Conservation (phyloP, 768 basidiomycete species). For the Russula sp. region DNA sequence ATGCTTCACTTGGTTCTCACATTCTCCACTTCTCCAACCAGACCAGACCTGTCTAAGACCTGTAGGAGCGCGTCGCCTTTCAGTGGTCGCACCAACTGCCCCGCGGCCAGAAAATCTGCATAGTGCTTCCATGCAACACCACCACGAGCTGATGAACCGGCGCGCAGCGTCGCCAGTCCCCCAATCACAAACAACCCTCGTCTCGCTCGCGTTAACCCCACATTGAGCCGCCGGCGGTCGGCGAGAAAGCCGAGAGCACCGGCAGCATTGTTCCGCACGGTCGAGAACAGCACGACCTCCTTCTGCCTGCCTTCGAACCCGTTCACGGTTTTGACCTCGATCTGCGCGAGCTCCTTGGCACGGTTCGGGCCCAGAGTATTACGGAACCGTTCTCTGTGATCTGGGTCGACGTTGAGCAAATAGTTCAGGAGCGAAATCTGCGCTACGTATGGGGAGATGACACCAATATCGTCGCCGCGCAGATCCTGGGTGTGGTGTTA, state of each 20-base stretch:
- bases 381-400: slow-evolving; percentile 49
- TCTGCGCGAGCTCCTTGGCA: slow-evolving; percentile 52
- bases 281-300: slow-evolving; percentile 87
- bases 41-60: slow-evolving; percentile 10
- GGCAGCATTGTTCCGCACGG: slow-evolving; percentile 72
- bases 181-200: slow-evolving; percentile 80
- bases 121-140: slow-evolving; percentile 53
- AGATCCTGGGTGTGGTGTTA: slow-evolving; percentile 43
- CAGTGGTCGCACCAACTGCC: slow-evolving; percentile 48
- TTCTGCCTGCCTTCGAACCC: slow-evolving; percentile 95
- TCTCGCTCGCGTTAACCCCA: slow-evolving; percentile 85
- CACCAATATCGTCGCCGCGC: slow-evolving; percentile 72
- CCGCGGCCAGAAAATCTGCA: slow-evolving; percentile 47
- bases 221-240: slow-evolving; percentile 80
- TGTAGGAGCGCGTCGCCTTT: slow-evolving; percentile 30
- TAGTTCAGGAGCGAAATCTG: slow-evolving; percentile 75
- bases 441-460: slow-evolving; percentile 89
- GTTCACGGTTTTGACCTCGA: slow-evolving; percentile 91
- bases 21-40: background rate
- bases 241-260: slow-evolving; percentile 87
- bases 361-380: slow-evolving; percentile 59
- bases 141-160: slow-evolving; percentile 34
- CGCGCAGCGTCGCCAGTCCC: slow-evolving; percentile 56
- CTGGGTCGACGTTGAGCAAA: slow-evolving; percentile 51
- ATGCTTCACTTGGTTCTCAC: background rate